Conservation (phyloP, 2,329 filamentous ascomycete species). For the Nemania sp. region DNA sequence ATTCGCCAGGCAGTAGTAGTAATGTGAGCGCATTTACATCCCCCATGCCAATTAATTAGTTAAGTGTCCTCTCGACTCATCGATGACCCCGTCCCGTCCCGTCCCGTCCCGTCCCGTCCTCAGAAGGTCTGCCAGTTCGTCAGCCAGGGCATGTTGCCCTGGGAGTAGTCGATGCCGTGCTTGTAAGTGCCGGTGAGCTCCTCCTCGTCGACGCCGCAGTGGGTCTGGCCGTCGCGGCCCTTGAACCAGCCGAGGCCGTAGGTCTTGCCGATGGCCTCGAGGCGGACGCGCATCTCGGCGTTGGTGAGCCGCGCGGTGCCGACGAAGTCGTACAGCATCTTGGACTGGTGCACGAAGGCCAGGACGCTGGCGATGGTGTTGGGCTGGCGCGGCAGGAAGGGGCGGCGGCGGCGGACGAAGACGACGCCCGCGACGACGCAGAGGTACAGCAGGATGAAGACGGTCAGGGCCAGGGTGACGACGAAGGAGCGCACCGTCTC, state of each 20-base stretch:
- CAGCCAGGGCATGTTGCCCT: constrained; percentile 58
- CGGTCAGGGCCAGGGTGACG: constrained; percentile 64
- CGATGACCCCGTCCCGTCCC: no score
- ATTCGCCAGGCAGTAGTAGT: no score
- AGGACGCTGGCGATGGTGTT: constrained; percentile 78
- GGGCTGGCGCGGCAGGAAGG: constrained; percentile 77
- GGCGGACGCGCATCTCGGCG: constrained; percentile 62
- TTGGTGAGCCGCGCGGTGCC: constrained; percentile 67
- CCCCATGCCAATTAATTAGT: no score
- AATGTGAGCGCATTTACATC: no score
- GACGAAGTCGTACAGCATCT: constrained; percentile 78
- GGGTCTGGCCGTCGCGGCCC: constrained; percentile 72
- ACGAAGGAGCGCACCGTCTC: constrained; percentile 69
- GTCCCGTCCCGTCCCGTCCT: not conserved
- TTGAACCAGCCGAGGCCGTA: constrained; percentile 80
- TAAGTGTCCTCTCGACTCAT: no score
- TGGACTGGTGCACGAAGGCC: constrained; percentile 78
- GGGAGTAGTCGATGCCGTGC: constrained; percentile 60
- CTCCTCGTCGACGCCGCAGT: constrained; percentile 80
- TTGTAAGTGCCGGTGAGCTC: constrained; percentile 68
- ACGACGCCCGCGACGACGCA: constrained; percentile 62
- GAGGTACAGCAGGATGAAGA: constrained; percentile 70
- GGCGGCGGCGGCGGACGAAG: constrained; percentile 64
- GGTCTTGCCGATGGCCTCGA: constrained; percentile 65
- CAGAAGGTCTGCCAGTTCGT: constrained; percentile 46